Base-by-base conservation (phyloP, 345 rosid genomes). In the Trapa incisa region DNA sequence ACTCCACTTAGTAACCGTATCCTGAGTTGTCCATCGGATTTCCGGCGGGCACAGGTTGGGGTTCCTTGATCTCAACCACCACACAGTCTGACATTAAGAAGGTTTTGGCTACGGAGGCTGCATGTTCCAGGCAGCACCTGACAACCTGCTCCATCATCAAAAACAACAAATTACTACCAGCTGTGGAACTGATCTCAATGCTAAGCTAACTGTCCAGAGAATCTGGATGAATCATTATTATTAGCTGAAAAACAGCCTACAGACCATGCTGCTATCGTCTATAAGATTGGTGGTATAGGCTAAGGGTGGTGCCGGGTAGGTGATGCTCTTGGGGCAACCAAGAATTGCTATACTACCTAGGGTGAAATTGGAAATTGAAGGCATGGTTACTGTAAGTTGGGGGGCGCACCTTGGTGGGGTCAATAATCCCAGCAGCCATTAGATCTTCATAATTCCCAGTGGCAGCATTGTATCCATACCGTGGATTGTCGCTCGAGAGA, bases 91-190 rank as follows among this genome's bases (percentile, higher is more conserved):
- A 95, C 97, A 91, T 95, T 87, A 95, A 79, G 84, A 95, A 95
- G 1, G 98, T 95, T 79, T 89, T 91, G 17, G 99, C 98, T n/a
- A 95, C 99, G 0, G 97, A 95, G 15, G 96, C 79, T 22, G 99
- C 98, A 62, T 95, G 99, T 85, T 95, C 97, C 83, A 91, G 73
- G 89, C 99, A 95, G 76, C 97, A 95, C 77, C 99, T 86, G n/a
- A 93, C 97, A 79, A 89, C 98, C 98, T 92, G 81, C 16, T 71
- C 16, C 5, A 45, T 54, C 4, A 33, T 16, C 33, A 41, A 41
- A 17, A 54, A n/a, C 2, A 54, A 8, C n/a, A 11, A n/a, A 54
- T 29, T n/a, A n/a, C 48, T 29, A 22, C 32, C 17, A 22, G 17
- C 57, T 54, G 60, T 2, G 22, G 5, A 10, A 2, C 35, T 2